A percentile compares a stretch with the other conserved stretches of the same genome.
Conservation (phyloP, 2,329 filamentous ascomycete genomes). For the Cryphonectria japonica region DNA sequence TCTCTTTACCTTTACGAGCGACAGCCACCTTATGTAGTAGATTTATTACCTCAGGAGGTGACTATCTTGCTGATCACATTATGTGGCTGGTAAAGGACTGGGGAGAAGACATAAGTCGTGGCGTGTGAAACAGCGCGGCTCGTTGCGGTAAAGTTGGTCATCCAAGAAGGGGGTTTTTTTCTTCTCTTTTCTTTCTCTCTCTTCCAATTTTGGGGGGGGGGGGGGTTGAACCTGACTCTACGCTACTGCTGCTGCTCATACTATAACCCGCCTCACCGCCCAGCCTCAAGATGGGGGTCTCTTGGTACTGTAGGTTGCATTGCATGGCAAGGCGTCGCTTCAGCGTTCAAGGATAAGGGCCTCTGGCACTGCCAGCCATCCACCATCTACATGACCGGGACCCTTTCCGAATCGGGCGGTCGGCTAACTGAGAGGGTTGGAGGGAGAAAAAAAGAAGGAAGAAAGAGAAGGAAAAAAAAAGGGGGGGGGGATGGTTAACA, state of each 20-base stretch:
- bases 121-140: neutral
- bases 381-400: neutral
- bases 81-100: neutral
- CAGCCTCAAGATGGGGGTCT: neutral
- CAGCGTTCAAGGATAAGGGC: neutral
- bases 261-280: slow-evolving; percentile 3
- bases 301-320: neutral
- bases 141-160: neutral
- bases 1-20: neutral
- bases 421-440: neutral
- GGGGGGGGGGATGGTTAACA: neutral
- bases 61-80: neutral
- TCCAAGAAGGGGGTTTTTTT: neutral
- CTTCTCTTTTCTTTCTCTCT: neutral
- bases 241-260: neutral
- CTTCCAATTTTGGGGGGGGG: too few relatives aligned
- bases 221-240: neutral
- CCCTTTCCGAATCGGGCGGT: neutral
- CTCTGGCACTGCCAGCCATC: neutral
- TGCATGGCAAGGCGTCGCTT: neutral
- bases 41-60: neutral
- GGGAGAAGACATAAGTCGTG: neutral
- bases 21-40: neutral
- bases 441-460: neutral
- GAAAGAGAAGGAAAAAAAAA: neutral